Conservation (phyloP, 2,329 filamentous ascomycete genomes). For the Penicillium verrucosum region DNA sequence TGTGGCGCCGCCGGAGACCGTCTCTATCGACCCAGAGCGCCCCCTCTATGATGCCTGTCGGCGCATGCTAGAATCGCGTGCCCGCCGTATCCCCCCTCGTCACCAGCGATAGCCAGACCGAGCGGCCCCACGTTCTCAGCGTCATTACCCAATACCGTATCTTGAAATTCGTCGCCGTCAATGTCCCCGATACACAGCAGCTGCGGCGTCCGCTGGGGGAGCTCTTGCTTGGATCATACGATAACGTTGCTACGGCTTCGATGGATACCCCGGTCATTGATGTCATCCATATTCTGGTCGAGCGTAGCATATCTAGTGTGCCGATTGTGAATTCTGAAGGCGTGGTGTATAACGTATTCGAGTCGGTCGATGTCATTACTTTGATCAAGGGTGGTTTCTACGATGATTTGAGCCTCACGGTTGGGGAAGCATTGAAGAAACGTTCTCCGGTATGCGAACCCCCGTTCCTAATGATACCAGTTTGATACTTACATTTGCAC, state of each 20-base stretch:
- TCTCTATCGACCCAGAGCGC: constrained; percentile 87
- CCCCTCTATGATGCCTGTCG: constrained; percentile 94
- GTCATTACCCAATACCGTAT: constrained; percentile 98
- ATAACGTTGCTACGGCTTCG: constrained; percentile 71
- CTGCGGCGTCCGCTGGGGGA: constrained; percentile 84
- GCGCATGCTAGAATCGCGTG: constrained; percentile 89
- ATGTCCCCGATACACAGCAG: constrained; percentile 81
- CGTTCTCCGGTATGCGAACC: constrained; percentile 63
- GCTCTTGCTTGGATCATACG: constrained; percentile 80
- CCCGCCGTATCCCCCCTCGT: constrained; percentile 91
- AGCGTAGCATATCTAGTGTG: constrained; percentile 89
- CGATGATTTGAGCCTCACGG: constrained; percentile 79
- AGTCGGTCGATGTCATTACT: constrained; percentile 94
- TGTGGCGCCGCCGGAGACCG: constrained; percentile 84
- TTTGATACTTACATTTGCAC: not conserved
- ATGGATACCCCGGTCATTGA: constrained; percentile 93
- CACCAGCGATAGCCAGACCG: constrained; percentile 90
- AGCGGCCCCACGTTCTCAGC: constrained; percentile 86
- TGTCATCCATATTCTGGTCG: constrained; percentile 89
- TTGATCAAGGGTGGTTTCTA: constrained; percentile 92
- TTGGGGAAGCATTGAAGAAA: constrained; percentile 85
- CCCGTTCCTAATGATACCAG: not conserved
- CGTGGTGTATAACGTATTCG: constrained; percentile 88
- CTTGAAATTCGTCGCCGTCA: constrained; percentile 97
- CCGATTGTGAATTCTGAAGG: constrained; percentile 82